A percentile compares a stretch with the other conserved stretches of the same genome.
Conservation (phyloP, 441 rosid species). For the Pelargonium cotyledonis region DNA sequence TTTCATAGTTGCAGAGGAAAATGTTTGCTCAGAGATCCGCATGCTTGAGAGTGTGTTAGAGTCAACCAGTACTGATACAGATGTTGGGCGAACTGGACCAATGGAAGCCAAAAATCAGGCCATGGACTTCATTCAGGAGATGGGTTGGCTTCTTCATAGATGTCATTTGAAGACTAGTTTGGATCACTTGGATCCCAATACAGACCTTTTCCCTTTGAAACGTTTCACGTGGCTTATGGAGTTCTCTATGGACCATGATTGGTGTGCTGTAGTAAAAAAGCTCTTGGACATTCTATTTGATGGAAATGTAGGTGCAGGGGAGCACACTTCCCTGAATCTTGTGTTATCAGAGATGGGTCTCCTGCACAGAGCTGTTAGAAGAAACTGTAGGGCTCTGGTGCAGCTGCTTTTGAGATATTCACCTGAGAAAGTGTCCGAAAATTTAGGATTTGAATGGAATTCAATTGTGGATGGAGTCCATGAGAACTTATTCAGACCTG, state of each 20-base stretch:
- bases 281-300: slow-evolving; percentile 55
- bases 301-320: slow-evolving; percentile 53
- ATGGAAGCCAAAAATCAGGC: slow-evolving; percentile 55
- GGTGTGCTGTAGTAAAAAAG: slow-evolving; percentile 82
- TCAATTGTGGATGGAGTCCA: slow-evolving; percentile 21
- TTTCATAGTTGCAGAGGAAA: slow-evolving; percentile 73
- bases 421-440: slow-evolving; percentile 33
- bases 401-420: slow-evolving; percentile 62
- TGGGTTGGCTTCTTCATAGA: slow-evolving; percentile 92
- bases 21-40: slow-evolving; percentile 77
- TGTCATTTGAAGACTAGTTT: slow-evolving; percentile 50
- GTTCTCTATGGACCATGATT: slow-evolving; percentile 82
- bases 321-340: slow-evolving; percentile 36
- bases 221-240: slow-evolving; percentile 82
- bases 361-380: slow-evolving; percentile 83
- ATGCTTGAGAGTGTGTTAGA: slow-evolving; percentile 62
- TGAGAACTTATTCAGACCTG: slow-evolving; percentile 60
- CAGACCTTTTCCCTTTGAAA: slow-evolving; percentile 50
- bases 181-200: slow-evolving; percentile 47
- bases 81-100: slow-evolving; percentile 25
- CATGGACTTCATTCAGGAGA: slow-evolving; percentile 76
- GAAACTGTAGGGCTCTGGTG: slow-evolving; percentile 63
- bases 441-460: slow-evolving; percentile 22
- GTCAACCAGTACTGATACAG: slow-evolving; percentile 43
- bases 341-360: slow-evolving; percentile 68